These are phyloP conservation scores for Pseudodiploospora longispora DNA, from an alignment of 2,329 filamentous ascomycete species.

Conservation along the genomic window DNA sequence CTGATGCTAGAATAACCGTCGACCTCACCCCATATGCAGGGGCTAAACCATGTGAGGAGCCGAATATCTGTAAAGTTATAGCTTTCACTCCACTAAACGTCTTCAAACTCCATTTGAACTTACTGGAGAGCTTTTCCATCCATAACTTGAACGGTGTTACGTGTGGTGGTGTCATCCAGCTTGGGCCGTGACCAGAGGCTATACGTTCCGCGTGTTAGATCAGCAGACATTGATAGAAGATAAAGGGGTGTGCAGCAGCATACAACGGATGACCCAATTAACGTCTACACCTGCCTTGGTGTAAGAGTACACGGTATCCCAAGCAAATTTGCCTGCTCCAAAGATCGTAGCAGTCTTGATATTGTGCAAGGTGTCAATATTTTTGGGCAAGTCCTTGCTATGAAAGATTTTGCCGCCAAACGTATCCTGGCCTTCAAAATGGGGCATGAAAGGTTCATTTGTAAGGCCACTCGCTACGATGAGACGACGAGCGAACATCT, in stretches of 20 bases:
- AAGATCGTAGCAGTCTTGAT: conserved; percentile 44
- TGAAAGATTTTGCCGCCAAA: conserved; percentile 44
- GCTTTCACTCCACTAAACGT: conserved; percentile 34
- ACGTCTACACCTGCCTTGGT: conserved; percentile 47
- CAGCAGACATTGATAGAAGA: not conserved
- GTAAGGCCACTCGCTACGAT: conserved; percentile 51
- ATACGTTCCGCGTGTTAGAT: conserved; percentile 1
- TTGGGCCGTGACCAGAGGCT: conserved; percentile 47
- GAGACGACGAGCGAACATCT: conserved; percentile 35
- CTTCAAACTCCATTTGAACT: conserved; percentile 9
- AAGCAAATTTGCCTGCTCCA: conserved; percentile 57
- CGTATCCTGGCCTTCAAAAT: conserved; percentile 35
- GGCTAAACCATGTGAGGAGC: conserved; percentile 64
- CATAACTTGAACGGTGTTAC: conserved; percentile 59
- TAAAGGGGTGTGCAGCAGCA: conserved; percentile 1
- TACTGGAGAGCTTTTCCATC: conserved; percentile 58
- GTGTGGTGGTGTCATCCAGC: conserved; percentile 50
- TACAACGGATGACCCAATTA: conserved; percentile 51
- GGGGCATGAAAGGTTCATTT: conserved; percentile 37
- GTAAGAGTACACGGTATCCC: conserved; percentile 56
- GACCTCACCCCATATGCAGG: conserved; percentile 61
- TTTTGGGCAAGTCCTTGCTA: conserved; percentile 34
- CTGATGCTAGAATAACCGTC: conserved; percentile 51
- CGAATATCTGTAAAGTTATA: conserved; percentile 39
- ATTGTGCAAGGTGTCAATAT: conserved; percentile 31